Evolutionary conservation across 495 filamentous ascomycete species (phyloP).

Genomic region (Penicillium paradoxum): DNA sequence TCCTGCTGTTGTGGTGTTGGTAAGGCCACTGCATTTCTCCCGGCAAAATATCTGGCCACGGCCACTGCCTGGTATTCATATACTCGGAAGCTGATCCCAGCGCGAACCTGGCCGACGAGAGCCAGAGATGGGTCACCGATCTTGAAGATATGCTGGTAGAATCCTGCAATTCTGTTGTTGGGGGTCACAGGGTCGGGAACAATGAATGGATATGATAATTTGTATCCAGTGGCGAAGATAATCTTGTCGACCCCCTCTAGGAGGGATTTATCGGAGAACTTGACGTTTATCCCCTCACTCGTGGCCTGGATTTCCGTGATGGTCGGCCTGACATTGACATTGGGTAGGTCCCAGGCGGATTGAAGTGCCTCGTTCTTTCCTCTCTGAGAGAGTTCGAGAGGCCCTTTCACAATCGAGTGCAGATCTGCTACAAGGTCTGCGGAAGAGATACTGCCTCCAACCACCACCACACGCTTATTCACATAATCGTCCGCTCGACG

Average conservation of each 20-base stretch:
- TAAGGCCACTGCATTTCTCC: constrained; percentile 23
- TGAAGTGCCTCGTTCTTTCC: constrained; percentile 17
- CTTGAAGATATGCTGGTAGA: constrained; percentile 31
- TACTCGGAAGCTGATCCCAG: constrained; percentile 46
- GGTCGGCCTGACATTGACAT: constrained; percentile 17
- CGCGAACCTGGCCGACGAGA: constrained; percentile 37
- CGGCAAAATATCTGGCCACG: constrained; percentile 46
- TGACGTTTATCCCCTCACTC: background rate
- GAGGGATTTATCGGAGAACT: constrained; percentile 35
- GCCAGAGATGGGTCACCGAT: constrained; percentile 27
- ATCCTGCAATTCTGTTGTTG: constrained; percentile 22
- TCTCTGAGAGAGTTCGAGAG: constrained; percentile 20
- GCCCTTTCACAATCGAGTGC: constrained; percentile 20
- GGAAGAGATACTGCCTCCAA: constrained; percentile 28
- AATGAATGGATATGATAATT: constrained; percentile 42
- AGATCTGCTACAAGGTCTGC: constrained; percentile 27
- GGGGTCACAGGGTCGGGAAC: constrained; percentile 21
- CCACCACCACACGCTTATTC: constrained; percentile 25
- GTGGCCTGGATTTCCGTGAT: constrained; percentile 11
- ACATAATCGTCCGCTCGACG: constrained; percentile 23
- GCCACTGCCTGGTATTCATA: constrained; percentile 53
- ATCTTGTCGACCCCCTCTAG: constrained; percentile 43
- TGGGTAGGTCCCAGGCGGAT: constrained; percentile 20
- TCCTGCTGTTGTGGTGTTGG: constrained; percentile 35
- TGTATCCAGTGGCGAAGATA: constrained; percentile 50